Evolutionary conservation across 805 yeast genomes (phyloP).

Genomic region (Teunomyces stri): DNA sequence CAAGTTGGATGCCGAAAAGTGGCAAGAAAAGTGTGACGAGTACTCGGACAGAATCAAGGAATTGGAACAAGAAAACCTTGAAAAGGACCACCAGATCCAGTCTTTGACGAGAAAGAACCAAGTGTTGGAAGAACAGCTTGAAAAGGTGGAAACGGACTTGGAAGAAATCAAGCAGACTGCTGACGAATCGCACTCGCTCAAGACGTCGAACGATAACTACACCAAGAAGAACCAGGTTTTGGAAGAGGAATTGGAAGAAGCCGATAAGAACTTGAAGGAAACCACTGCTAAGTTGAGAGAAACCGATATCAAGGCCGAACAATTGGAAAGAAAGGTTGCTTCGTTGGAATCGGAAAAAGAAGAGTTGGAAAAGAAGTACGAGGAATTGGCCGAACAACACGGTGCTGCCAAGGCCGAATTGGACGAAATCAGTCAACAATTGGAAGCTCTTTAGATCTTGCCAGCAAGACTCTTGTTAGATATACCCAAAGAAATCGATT

Average conservation of each 20-base stretch:
- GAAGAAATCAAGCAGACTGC: constrained; percentile 79
- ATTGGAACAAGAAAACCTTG: constrained; percentile 87
- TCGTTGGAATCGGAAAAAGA: constrained; percentile 92
- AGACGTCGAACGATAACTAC: constrained; percentile 86
- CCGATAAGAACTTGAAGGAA: constrained; percentile 87
- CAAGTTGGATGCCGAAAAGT: constrained; percentile 91
- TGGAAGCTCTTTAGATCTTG: constrained; percentile 61
- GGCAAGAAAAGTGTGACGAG: constrained; percentile 97
- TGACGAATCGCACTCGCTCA: constrained; percentile 85
- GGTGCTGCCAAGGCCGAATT: constrained; percentile 84
- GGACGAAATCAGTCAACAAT: constrained; percentile 95
- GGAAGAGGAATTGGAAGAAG: constrained; percentile 88
- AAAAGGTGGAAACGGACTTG: constrained; percentile 71
- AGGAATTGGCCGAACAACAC: constrained; percentile 81
- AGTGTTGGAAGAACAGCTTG: constrained; percentile 79
- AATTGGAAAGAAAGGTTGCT: constrained; percentile 88
- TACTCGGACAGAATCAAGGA: constrained; percentile 75
- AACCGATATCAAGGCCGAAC: constrained; percentile 94
- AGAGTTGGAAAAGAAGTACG: constrained; percentile 85
- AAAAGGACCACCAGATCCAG: constrained; percentile 93
- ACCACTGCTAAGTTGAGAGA: constrained; percentile 93
- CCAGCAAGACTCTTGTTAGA: too few species aligned
- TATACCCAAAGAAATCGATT: neutral
- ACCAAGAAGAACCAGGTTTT: constrained; percentile 84
- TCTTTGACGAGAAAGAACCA: constrained; percentile 90